Evolutionary conservation across 1,284 basidiomycete species (phyloP), one percentile per base, ranked within the genome.

Genomic region (Xanthoconium separans): DNA sequence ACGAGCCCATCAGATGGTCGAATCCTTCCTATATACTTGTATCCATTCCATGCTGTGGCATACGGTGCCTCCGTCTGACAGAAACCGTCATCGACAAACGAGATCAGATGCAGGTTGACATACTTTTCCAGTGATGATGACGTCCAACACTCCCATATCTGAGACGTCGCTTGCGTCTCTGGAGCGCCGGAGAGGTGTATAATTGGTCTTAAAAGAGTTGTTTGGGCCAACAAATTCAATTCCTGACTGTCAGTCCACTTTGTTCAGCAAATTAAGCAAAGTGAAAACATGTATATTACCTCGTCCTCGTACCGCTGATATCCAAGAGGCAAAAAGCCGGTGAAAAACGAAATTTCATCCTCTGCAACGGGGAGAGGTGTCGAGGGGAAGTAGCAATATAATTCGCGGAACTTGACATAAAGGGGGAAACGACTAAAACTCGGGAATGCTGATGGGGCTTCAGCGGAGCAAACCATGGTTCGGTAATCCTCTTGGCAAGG

Each of bases 81-180:
- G 12, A 46, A 30, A 40, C 1, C n/a, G 46, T 68, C 36, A 63
- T 53, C n/a, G 20, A 50, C 15, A 45, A 41, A 36, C 16, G 12
- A 46, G 27, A 55, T 24, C 9, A 34, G 37, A 50, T n/a, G 18
- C 27, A 36, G 30, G n/a, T 45, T 10, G 12, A 70, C 73, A 24
- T 50, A 81, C 82, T 65, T 72, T 69, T 30, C 81, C 80, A 6
- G 77, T 78, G 50, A 82, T 72, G 49, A 83, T 74, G 42, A 83
- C 70, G 61, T 82, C 81, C 6, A 66, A 49, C 37, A 48, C 54
- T 4, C 48, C 60, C 49, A 47, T 56, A 24, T 24, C 51, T 18
- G 57, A 52, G n/a, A 29, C 51, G 52, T 63, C 56, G 46, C 42
- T 52, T 44, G 58, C 54, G 34, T 61, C 56, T 22, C 44, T 40